phyloP scores from a whole-genome alignment of 805 yeast species.

The Lachancea sp. region DNA sequence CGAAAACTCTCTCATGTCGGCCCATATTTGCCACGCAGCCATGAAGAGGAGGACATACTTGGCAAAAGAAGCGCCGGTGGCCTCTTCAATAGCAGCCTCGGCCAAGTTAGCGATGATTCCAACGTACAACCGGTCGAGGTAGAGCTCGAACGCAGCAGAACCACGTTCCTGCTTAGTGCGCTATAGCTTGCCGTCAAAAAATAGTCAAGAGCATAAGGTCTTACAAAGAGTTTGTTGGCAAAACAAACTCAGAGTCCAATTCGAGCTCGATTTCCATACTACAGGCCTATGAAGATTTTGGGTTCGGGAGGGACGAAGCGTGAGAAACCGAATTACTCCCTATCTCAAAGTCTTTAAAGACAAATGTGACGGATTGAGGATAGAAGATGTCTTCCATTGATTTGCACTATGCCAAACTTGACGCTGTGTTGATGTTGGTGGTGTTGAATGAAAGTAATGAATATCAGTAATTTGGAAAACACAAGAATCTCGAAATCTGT shows the following conservation, averaged over 20 bases:
- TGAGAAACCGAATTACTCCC: no score
- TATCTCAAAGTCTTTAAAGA: no score
- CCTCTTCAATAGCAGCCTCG: conserved; percentile 43
- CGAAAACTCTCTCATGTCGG: conserved; percentile 57
- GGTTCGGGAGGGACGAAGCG: no score
- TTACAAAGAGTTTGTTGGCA: conserved; percentile 40
- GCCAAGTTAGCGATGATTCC: conserved; percentile 59
- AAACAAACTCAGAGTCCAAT: conserved; percentile 34
- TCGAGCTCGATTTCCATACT: background rate
- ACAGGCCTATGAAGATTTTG: no score
- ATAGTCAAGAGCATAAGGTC: conserved; percentile 56
- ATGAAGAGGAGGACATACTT: conserved; percentile 45
- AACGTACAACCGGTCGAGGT: conserved; percentile 56
- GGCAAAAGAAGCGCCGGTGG: conserved; percentile 41
- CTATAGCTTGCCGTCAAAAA: conserved; percentile 50
- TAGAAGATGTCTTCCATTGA: no score
- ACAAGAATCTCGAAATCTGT: no score
- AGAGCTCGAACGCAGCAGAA: conserved; percentile 48
- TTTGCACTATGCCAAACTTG: no score
- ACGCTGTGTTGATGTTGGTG: no score
- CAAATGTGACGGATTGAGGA: no score
- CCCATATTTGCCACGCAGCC: conserved; percentile 62
- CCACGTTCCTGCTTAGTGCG: conserved; percentile 51
- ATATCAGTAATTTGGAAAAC: no score
- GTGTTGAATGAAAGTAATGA: no score